Conservation (phyloP, 2,329 filamentous ascomycete species). For the Pseudopithomyces maydicus region DNA sequence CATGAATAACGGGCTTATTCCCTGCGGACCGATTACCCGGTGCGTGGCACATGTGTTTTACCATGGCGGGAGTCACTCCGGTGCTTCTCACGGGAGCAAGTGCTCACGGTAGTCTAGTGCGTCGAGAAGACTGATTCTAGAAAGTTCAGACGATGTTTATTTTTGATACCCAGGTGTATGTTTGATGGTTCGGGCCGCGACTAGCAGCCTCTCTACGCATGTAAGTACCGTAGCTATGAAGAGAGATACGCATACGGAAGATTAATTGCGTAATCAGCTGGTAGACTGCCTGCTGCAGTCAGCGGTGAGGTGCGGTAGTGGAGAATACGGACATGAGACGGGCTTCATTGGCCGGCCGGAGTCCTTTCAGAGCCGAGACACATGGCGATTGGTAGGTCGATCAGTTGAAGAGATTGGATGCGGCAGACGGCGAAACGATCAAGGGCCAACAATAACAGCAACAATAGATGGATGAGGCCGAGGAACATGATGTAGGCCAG, state of each 20-base stretch:
- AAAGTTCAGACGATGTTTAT: background rate
- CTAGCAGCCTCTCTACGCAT: background rate
- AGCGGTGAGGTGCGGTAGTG: conserved; percentile 13
- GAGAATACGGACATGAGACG: background rate
- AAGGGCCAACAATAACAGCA: background rate
- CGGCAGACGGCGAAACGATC: background rate
- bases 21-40: background rate
- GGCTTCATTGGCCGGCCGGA: too few species aligned
- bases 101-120: background rate
- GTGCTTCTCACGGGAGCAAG: background rate
- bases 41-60: background rate
- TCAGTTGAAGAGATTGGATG: background rate
- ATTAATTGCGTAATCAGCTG: conserved; percentile 27
- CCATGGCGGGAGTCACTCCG: background rate
- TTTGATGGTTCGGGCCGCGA: background rate
- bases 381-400: background rate
- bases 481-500: background rate
- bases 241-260: conserved; percentile 17
- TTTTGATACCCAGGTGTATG: background rate
- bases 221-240: conserved; percentile 7
- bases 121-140: background rate
- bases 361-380: background rate
- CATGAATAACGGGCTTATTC: background rate
- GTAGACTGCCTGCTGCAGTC: conserved; percentile 24
- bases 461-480: too few species aligned